Percentiles rank a stretch among this genome's conserved stretches.
phyloP scores from a whole-genome alignment of 2,329 filamentous ascomycete genomes.

The Fusarium globosum region DNA sequence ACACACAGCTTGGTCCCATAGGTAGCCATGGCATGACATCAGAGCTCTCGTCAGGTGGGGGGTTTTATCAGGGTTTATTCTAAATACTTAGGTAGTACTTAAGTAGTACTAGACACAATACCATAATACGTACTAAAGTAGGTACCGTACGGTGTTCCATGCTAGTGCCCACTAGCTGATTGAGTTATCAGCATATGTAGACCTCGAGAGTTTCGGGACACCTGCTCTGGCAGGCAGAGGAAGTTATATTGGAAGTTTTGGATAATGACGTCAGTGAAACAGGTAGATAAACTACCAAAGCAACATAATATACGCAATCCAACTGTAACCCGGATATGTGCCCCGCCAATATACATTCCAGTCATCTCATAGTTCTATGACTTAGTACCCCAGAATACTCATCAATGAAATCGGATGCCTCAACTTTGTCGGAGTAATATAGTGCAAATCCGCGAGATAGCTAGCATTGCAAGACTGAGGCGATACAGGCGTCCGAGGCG shows the following conservation, averaged over 20 bases:
- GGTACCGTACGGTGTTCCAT: neutral
- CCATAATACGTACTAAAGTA: neutral
- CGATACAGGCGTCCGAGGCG: neutral
- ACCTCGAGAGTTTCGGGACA: neutral
- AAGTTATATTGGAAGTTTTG: neutral
- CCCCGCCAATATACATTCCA: constrained; percentile 5
- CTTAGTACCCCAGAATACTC: neutral
- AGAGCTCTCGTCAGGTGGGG: constrained; percentile 8
- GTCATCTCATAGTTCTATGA: neutral
- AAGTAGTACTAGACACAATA: no score
- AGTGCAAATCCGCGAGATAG: no score
- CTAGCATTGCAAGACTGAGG: neutral
- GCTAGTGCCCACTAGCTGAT: neutral
- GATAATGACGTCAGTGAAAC: neutral
- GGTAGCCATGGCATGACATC: constrained; percentile 10
- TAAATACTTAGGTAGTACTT: no score
- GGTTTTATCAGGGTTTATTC: neutral
- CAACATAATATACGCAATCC: neutral
- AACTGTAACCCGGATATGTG: neutral
- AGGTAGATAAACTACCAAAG: neutral
- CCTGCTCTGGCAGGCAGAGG: no score
- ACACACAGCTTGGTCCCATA: neutral
- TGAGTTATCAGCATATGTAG: neutral
- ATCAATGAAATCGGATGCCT: neutral
- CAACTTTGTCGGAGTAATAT: neutral